Conservation (phyloP, 208 protist genomes). For the Acanthamoeba healyi region DNA sequence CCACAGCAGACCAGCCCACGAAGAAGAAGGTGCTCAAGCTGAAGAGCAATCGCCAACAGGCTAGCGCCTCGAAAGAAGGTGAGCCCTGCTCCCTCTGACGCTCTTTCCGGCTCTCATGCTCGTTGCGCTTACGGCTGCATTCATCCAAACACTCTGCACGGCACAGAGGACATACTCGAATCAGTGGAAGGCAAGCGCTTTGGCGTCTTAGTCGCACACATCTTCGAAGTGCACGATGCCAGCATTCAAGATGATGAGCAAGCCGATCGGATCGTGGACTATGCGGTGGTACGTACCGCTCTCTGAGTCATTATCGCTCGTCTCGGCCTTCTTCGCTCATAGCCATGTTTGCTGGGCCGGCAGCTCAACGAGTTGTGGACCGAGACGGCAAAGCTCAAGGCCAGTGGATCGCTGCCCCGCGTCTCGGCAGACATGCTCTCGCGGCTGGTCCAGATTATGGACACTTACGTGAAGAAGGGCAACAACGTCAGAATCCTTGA, state of each 20-base stretch:
- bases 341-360: neutral
- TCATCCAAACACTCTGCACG: no score
- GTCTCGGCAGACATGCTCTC: conserved; percentile 3
- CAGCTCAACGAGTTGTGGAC: conserved; percentile 56
- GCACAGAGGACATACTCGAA: conserved; percentile 62
- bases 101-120: no score
- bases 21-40: conserved; percentile 67
- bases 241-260: conserved; percentile 3
- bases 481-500: conserved; percentile 32
- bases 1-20: neutral
- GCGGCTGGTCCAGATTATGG: conserved; percentile 35
- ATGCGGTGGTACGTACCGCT: conserved; percentile 34
- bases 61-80: neutral
- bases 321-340: no score
- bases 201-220: neutral
- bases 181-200: conserved; percentile 69
- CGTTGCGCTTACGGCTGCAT: no score
- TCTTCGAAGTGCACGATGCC: conserved; percentile 51
- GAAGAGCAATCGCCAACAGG: neutral
- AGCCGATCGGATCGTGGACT: neutral
- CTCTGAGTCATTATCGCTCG: no score
- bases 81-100: neutral
- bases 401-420: conserved; percentile 21
- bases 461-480: conserved; percentile 49
- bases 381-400: conserved; percentile 69